These are phyloP conservation scores for Pyrrhoderma lamaoense DNA, from an alignment of 1,284 basidiomycete species.

Conservation along the genomic window DNA sequence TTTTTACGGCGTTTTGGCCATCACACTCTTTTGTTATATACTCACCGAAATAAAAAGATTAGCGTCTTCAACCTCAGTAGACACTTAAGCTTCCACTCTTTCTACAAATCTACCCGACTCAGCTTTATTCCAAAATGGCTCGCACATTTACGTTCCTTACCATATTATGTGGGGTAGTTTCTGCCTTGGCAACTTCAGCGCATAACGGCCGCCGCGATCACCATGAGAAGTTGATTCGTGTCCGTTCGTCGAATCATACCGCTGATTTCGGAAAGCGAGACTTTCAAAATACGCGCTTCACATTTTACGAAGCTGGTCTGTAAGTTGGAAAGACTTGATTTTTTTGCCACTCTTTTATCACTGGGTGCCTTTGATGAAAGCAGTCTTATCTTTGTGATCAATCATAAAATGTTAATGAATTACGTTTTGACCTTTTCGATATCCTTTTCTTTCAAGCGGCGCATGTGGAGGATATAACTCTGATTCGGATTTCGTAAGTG, in stretches of 20 bases:
- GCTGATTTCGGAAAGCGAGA: conserved; percentile 2
- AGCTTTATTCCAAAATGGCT: background rate
- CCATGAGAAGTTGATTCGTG: conserved; percentile 4
- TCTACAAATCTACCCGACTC: background rate
- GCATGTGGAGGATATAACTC: conserved; percentile 31
- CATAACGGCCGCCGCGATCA: conserved; percentile 6
- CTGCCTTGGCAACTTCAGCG: conserved; percentile 6
- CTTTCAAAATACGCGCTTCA: conserved; percentile 21
- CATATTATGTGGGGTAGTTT: background rate
- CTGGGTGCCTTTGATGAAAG: background rate
- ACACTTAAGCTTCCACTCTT: background rate
- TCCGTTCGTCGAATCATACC: too few relatives aligned
- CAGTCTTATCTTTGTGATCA: background rate
- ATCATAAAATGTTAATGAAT: background rate
- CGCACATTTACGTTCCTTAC: conserved; percentile 1
- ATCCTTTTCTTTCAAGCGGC: conserved; percentile 24
- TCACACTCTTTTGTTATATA: conserved; percentile 9
- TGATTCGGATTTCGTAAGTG: conserved; percentile 30
- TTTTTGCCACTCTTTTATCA: background rate
- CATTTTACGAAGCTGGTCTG: conserved; percentile 28
- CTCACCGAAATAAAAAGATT: background rate
- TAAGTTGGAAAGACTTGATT: conserved; percentile 21
- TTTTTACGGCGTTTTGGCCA: conserved; percentile 5
- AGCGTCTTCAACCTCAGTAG: background rate
- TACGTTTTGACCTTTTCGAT: background rate